Evolutionary conservation across 2,329 filamentous ascomycete genomes (phyloP).

Genomic region (Penicillium sclerotigenum): DNA sequence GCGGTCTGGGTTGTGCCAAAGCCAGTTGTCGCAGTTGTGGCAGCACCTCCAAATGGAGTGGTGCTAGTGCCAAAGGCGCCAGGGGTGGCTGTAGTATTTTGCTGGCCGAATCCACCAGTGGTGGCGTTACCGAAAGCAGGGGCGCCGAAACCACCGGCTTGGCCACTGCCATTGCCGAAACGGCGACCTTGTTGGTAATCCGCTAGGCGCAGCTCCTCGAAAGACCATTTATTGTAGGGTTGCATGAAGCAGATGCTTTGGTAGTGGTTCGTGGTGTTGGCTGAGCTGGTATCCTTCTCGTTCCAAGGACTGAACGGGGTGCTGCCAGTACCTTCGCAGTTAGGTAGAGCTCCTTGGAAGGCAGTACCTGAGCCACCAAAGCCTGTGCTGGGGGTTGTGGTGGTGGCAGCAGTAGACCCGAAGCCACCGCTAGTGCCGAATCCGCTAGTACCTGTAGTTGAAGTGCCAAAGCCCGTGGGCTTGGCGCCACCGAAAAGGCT

Average conservation of each 20-base stretch:
- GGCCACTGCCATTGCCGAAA: slow-evolving; percentile 76
- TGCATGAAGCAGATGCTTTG: slow-evolving; percentile 50
- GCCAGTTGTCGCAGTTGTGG: slow-evolving; percentile 37
- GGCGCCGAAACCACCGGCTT: slow-evolving; percentile 76
- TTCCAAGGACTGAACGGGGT: slow-evolving; percentile 46
- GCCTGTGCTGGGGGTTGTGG: slow-evolving; percentile 20
- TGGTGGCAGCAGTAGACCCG: slow-evolving; percentile 17
- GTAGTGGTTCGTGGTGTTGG: slow-evolving; percentile 43
- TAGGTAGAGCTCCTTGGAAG: slow-evolving; percentile 39
- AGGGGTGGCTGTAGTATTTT: slow-evolving; percentile 21
- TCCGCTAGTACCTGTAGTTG: slow-evolving; percentile 15
- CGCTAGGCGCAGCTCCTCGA: slow-evolving; percentile 74
- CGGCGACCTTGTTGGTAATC: slow-evolving; percentile 87
- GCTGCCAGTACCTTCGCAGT: slow-evolving; percentile 46
- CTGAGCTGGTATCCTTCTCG: slow-evolving; percentile 43
- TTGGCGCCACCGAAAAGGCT: slow-evolving; percentile 41
- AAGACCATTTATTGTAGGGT: slow-evolving; percentile 74
- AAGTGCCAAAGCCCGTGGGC: slow-evolving; percentile 21
- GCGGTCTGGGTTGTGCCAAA: slow-evolving; percentile 47
- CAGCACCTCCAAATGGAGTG: slow-evolving; percentile 38
- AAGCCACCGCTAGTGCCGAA: slow-evolving; percentile 33
- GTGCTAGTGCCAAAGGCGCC: slow-evolving; percentile 46
- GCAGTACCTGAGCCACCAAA: slow-evolving; percentile 44
- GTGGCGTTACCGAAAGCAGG: slow-evolving; percentile 51
- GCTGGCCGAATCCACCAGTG: slow-evolving; percentile 46